Evolutionary conservation across 2,329 filamentous ascomycete species (phyloP).

Genomic region (Pseudogymnoascus sp.): DNA sequence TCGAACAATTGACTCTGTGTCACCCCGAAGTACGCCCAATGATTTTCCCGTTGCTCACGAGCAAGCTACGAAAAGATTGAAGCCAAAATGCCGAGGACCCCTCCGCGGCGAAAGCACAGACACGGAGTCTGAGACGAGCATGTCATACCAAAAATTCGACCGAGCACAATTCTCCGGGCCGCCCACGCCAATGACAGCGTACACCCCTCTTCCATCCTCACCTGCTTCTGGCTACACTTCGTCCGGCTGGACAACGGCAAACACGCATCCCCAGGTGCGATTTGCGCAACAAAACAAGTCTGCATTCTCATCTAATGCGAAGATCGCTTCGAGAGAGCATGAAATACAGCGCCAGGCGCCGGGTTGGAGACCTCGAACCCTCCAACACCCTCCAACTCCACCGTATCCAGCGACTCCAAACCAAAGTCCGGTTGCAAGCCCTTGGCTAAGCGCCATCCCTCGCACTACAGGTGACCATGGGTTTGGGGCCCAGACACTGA

Average conservation of each 20-base stretch:
- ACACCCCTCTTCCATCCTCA: not conserved
- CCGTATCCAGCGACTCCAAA: not conserved
- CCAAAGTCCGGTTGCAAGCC: conserved; percentile 26
- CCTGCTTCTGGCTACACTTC: not conserved
- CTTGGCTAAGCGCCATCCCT: conserved; percentile 40
- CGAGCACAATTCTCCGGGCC: not conserved
- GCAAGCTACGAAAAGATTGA: conserved; percentile 19
- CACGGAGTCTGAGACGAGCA: conserved; percentile 30
- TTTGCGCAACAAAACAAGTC: not conserved
- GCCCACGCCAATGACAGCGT: not conserved
- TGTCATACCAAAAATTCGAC: not conserved
- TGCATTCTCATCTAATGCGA: not conserved
- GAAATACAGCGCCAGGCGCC: not conserved
- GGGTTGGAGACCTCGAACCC: not conserved
- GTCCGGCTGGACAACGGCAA: not conserved
- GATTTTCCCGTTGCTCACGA: conserved; percentile 22
- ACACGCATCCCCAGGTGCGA: not conserved
- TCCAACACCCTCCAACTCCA: not conserved
- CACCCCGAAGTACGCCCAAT: not conserved
- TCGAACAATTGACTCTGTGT: conserved; percentile 1
- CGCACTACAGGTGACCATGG: not conserved
- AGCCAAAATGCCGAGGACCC: not conserved
- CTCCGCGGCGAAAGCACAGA: conserved; percentile 34
- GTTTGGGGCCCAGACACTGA: not conserved
- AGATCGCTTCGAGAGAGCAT: not conserved